Conservation (phyloP, 371 early-diverging fungal species). For the Mucor plumbeus region DNA sequence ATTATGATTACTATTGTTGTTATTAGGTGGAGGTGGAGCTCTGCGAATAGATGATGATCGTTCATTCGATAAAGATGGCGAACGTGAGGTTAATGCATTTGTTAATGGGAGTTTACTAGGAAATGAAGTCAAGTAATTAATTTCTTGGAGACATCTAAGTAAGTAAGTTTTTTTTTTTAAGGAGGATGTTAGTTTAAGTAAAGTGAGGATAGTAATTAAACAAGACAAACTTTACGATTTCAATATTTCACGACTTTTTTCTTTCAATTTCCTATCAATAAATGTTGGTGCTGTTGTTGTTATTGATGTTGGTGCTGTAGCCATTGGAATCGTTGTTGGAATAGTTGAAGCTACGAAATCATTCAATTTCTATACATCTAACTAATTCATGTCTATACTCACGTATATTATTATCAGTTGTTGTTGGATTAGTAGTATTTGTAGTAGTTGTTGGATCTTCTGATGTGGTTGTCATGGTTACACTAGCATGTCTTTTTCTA, state of each 20-base stretch:
- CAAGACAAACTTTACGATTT: conserved; percentile 65
- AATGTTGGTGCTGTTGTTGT: conserved; percentile 16
- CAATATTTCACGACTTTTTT: conserved; percentile 76
- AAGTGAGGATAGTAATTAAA: conserved; percentile 6
- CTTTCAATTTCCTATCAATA: conserved; percentile 40
- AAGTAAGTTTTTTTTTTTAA: neutral
- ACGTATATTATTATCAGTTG: conserved; percentile 13
- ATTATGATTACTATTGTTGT: conserved; percentile 3
- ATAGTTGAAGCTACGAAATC: conserved; percentile 24
- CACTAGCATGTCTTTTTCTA: conserved; percentile 27
- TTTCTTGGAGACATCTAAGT: conserved; percentile 67
- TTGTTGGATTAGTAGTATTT: neutral
- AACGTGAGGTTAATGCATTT: conserved; percentile 26
- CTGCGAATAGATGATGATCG: conserved; percentile 13
- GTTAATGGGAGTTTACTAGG: conserved; percentile 48
- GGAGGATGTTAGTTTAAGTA: conserved; percentile 3
- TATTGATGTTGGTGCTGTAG: neutral
- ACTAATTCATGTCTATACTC: neutral
- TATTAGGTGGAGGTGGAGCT: conserved; percentile 13
- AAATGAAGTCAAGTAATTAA: conserved; percentile 61
- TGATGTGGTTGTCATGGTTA: conserved; percentile 12
- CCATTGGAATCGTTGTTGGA: neutral
- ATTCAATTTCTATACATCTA: conserved; percentile 27
- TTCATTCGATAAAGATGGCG: conserved; percentile 7
- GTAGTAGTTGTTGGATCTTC: conserved; percentile 8